Base-by-base conservation (phyloP, 164 flowering plant species). In the Taxillus chinensis region DNA sequence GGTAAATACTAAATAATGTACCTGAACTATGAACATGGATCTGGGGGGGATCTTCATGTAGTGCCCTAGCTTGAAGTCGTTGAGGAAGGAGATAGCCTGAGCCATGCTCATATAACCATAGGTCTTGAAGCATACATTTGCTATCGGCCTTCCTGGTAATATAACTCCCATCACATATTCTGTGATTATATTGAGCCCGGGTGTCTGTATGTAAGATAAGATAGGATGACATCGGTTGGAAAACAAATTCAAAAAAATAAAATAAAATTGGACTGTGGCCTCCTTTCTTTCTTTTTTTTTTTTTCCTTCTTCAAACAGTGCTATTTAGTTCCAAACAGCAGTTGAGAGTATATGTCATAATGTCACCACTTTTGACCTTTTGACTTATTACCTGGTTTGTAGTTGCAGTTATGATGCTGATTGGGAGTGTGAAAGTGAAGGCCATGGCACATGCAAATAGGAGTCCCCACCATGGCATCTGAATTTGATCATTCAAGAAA, bases 1-100 rank as follows among this genome's bases (percentile, higher is more conserved):
- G 54, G 15, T 4, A 5, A 52, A 15, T 39, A 17, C 52, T 27
- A 27, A 27, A 13, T 46, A 39, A 57, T 54, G 11, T 76, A 82
- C 89, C 89, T 84, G 89, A 68, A 84, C 89, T 63, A 84, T 64
- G 70, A 82, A 84, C 89, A 82, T 84, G 11, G 83, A 84, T 77
- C 79, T 73, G 62, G 89, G 89, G 66, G 89, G 89, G 64, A 83
- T 83, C 81, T 83, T 83, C 87, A 83, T 83, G 78, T 80, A 82
- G 53, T 80, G 86, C 17, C 84, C 87, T 3, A 83, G 74, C 80
- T 83, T 83, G 74, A 83, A 81, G 66, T 81, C 88, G 62, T 64
- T 77, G 59, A 83, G 80, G 63, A 83, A 83, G 41, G 88, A 82
- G 54, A 84, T 77, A 50, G 89, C 89, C 50, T 84, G 89, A 14